Percentiles rank a stretch among this genome's conserved stretches.
These are phyloP conservation scores for Cylindrodendrum hubeiense DNA, from an alignment of 2,329 filamentous ascomycete genomes.

Conservation along the genomic window DNA sequence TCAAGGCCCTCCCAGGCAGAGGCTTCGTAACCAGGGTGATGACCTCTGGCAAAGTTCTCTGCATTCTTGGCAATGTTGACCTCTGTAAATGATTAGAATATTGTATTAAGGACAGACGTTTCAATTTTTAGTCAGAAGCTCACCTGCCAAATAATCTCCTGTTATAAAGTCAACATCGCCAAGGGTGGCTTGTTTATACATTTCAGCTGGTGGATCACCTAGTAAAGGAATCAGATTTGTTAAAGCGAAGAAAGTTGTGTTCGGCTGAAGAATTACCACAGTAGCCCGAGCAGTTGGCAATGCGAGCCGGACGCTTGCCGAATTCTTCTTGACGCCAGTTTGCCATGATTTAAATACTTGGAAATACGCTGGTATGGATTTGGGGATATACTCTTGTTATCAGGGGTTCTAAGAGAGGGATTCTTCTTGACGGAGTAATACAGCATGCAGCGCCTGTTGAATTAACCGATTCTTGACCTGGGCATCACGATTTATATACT, in stretches of 20 bases:
- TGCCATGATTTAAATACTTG: background rate
- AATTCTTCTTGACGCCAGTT: slow-evolving; percentile 19
- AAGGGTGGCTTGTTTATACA: slow-evolving; percentile 46
- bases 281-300: slow-evolving; percentile 30
- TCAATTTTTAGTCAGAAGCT: background rate
- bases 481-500: background rate
- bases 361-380: background rate
- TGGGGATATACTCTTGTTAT: background rate
- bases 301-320: slow-evolving; percentile 17
- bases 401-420: background rate
- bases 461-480: background rate
- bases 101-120: background rate
- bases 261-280: slow-evolving; percentile 4
- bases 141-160: slow-evolving; percentile 64
- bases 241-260: background rate
- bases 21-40: slow-evolving; percentile 37
- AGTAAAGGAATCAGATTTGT: background rate
- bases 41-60: slow-evolving; percentile 14
- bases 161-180: slow-evolving; percentile 62
- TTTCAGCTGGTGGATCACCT: slow-evolving; percentile 33
- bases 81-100: slow-evolving; percentile 28
- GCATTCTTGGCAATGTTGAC: slow-evolving; percentile 44
- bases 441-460: background rate
- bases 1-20: slow-evolving; percentile 40
- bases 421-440: background rate